These are phyloP conservation scores for Baorangia bicolor DNA, from an alignment of 768 basidiomycete genomes.

Conservation along the genomic window DNA sequence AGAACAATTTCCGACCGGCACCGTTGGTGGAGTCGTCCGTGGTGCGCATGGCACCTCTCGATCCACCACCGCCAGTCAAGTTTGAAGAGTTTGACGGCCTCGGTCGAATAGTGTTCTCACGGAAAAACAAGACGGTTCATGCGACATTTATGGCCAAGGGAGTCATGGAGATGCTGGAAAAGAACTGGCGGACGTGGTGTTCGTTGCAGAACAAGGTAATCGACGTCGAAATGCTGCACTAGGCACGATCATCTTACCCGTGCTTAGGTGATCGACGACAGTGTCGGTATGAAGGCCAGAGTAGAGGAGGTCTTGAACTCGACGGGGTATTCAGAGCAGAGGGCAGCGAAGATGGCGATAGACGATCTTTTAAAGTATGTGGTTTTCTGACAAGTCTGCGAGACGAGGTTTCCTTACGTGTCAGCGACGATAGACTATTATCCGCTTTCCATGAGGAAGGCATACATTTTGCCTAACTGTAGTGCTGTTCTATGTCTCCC, in stretches of 20 bases:
- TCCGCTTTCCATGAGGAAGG: slow-evolving; percentile 72
- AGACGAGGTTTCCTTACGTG: background rate
- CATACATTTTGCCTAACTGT: slow-evolving; percentile 61
- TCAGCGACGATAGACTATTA: slow-evolving; percentile 47
- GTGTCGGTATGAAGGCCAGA: slow-evolving; percentile 63
- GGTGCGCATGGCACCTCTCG: slow-evolving; percentile 84
- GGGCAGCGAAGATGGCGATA: slow-evolving; percentile 91
- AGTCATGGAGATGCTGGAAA: slow-evolving; percentile 90
- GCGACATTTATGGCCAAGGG: slow-evolving; percentile 94
- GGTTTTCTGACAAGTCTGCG: background rate
- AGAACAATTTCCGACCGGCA: slow-evolving; percentile 95
- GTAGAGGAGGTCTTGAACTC: slow-evolving; percentile 74
- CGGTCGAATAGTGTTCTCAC: slow-evolving; percentile 83
- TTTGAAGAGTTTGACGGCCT: slow-evolving; percentile 99
- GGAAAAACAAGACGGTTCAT: slow-evolving; percentile 87
- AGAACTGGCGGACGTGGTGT: slow-evolving; percentile 92
- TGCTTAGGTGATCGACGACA: slow-evolving; percentile 64
- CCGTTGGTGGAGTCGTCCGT: slow-evolving; percentile 94
- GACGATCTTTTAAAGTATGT: slow-evolving; percentile 87
- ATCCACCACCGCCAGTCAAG: slow-evolving; percentile 92
- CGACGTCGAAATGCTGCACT: background rate
- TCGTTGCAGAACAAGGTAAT: slow-evolving; percentile 68
- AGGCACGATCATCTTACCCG: background rate
- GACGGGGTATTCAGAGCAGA: slow-evolving; percentile 68
- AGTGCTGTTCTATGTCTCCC: background rate